These are phyloP conservation scores for Colletotrichum musae DNA, from an alignment of 2,329 filamentous ascomycete genomes.

Conservation along the genomic window DNA sequence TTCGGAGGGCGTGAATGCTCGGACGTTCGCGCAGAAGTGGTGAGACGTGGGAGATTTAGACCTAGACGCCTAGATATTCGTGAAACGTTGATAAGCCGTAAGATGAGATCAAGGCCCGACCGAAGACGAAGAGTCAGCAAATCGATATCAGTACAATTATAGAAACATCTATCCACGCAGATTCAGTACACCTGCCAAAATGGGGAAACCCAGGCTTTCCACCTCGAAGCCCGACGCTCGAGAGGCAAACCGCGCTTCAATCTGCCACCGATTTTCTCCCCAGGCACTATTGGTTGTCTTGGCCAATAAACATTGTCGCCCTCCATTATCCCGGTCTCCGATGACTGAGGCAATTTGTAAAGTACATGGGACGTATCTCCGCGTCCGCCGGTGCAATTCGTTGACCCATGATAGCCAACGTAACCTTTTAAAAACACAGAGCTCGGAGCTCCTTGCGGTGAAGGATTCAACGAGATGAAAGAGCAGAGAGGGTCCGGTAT, in stretches of 20 bases:
- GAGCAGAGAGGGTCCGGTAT: constrained; percentile 39
- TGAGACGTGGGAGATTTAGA: background rate
- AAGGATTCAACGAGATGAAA: constrained; percentile 5
- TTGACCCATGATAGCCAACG: constrained; percentile 26
- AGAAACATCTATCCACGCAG: constrained; percentile 34
- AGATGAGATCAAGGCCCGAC: background rate
- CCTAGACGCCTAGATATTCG: background rate
- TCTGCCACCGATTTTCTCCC: background rate
- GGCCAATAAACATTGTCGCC: too few relatives aligned
- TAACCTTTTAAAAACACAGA: constrained; percentile 27
- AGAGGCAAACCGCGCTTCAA: background rate
- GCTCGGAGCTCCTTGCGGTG: constrained; percentile 4
- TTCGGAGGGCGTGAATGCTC: constrained; percentile 34
- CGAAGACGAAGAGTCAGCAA: background rate
- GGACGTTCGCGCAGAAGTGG: constrained; percentile 26
- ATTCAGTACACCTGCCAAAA: constrained; percentile 18
- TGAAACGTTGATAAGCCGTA: background rate
- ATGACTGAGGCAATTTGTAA: constrained; percentile 29
- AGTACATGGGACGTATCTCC: constrained; percentile 40
- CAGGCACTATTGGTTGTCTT: background rate
- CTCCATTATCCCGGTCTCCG: constrained; percentile 3
- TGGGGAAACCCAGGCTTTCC: constrained; percentile 16
- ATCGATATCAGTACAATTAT: constrained; percentile 37
- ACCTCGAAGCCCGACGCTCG: constrained; percentile 18
- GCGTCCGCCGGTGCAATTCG: constrained; percentile 18